Conservation (phyloP, 306 rosid species). For the Macrotyloma uniflorum region DNA sequence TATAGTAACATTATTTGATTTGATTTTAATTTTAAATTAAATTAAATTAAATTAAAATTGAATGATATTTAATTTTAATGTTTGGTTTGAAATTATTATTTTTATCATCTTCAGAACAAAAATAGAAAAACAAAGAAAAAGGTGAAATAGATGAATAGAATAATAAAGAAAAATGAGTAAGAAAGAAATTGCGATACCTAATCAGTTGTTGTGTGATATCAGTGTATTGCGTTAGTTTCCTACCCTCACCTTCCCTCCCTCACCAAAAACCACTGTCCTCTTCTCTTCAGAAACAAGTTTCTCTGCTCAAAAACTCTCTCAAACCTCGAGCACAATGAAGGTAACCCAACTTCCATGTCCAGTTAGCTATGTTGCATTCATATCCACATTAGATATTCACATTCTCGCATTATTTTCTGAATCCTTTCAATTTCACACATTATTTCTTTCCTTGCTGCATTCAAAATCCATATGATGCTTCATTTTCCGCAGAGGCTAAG, state of each 20-base stretch:
- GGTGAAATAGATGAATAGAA: no score
- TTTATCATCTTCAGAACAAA: neutral
- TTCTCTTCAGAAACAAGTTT: neutral
- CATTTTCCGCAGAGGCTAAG: constrained; percentile 45
- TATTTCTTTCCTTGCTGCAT: no score
- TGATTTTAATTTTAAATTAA: no score
- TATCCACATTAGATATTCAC: neutral
- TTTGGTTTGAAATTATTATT: no score
- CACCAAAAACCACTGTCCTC: constrained; percentile 31
- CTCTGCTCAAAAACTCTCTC: neutral
- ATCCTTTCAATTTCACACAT: neutral
- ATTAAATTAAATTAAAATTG: no score
- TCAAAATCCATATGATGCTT: neutral
- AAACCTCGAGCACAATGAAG: constrained; percentile 40
- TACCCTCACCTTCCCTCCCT: constrained; percentile 22
- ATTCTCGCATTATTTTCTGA: neutral
- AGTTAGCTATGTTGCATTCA: neutral
- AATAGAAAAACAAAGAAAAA: neutral
- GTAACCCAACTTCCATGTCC: constrained; percentile 19
- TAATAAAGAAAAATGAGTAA: neutral
- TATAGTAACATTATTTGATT: no score
- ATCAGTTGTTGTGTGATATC: neutral
- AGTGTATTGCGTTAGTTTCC: constrained; percentile 5
- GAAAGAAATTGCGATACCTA: neutral
- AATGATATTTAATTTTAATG: no score